A percentile compares a stretch with the other conserved stretches of the same genome.
Evolutionary conservation across 176 grass and related monocot species (phyloP).

Genomic region (Aegilops speltoides): DNA sequence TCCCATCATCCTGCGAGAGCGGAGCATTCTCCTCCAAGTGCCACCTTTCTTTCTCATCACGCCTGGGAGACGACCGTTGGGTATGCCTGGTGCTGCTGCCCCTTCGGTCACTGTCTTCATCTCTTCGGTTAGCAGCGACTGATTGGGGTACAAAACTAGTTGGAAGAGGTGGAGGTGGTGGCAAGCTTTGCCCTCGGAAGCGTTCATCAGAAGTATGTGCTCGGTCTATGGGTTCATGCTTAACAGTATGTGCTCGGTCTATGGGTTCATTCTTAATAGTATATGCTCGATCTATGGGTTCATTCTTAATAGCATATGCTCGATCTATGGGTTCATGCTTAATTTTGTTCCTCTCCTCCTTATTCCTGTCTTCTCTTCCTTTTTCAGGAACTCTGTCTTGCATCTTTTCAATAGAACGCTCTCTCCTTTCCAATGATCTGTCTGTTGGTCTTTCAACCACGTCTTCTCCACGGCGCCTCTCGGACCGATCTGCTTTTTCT

Average conservation of each 20-base stretch:
- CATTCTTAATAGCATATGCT: slow-evolving; percentile 57
- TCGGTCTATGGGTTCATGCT: slow-evolving; percentile 46
- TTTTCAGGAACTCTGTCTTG: slow-evolving; percentile 75
- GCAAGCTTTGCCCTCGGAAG: slow-evolving; percentile 85
- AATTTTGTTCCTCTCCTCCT: slow-evolving; percentile 73
- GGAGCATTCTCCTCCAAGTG: slow-evolving; percentile 64
- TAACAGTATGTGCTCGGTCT: slow-evolving; percentile 54
- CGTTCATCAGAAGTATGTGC: slow-evolving; percentile 61
- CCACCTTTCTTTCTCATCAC: slow-evolving; percentile 89
- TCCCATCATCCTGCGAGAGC: slow-evolving; percentile 64
- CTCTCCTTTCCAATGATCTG: slow-evolving; percentile 74
- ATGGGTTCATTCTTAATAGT: slow-evolving; percentile 43
- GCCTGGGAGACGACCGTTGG: slow-evolving; percentile 70
- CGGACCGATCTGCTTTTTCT: slow-evolving; percentile 60
- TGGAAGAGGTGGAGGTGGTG: slow-evolving; percentile 89
- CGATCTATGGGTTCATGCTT: slow-evolving; percentile 50
- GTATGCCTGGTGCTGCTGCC: slow-evolving; percentile 50
- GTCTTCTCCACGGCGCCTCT: slow-evolving; percentile 66
- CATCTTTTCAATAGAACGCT: slow-evolving; percentile 69
- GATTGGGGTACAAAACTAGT: slow-evolving; percentile 96
- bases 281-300: slow-evolving; percentile 43
- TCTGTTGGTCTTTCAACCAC: slow-evolving; percentile 69
- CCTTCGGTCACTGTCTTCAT: slow-evolving; percentile 66
- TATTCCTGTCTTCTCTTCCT: slow-evolving; percentile 87
- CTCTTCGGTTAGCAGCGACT: slow-evolving; percentile 61